Evolutionary conservation across 1,139 yeast species (phyloP).

Genomic region (Debaryomyces sp.): DNA sequence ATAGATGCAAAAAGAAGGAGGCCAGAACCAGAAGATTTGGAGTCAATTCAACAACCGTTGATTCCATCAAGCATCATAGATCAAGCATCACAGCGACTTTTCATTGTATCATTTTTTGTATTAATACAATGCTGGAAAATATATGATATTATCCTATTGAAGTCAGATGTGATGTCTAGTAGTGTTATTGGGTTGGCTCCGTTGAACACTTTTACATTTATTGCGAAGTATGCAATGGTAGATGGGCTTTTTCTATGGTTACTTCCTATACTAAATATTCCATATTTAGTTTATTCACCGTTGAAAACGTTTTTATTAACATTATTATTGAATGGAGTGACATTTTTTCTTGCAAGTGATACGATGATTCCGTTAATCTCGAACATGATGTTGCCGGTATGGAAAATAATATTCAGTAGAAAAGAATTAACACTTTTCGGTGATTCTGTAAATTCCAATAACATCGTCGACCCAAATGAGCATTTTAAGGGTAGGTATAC

Average conservation of each 20-base stretch:
- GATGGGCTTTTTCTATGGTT: conserved; percentile 73
- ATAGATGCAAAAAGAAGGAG: conserved; percentile 3
- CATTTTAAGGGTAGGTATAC: conserved; percentile 87
- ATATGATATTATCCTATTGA: conserved; percentile 61
- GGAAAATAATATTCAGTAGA: conserved; percentile 49
- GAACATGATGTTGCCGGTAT: conserved; percentile 36
- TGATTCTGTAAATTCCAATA: conserved; percentile 41
- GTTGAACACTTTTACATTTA: conserved; percentile 56
- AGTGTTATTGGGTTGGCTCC: conserved; percentile 17
- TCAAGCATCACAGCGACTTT: conserved; percentile 77
- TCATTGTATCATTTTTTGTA: conserved; percentile 65
- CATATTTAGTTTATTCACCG: conserved; percentile 65
- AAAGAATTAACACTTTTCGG: conserved; percentile 77
- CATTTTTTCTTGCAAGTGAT: conserved; percentile 47
- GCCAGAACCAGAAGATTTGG: conserved; percentile 15
- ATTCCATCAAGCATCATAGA: conserved; percentile 65
- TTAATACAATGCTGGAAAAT: conserved; percentile 81
- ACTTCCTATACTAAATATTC: conserved; percentile 75
- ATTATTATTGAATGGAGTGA: conserved; percentile 33
- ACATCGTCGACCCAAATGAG: conserved; percentile 60
- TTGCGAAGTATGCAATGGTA: conserved; percentile 68
- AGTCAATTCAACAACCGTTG: conserved; percentile 22
- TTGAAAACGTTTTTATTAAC: conserved; percentile 51
- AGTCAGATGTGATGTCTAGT: conserved; percentile 28
- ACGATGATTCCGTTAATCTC: conserved; percentile 39